Conservation (phyloP, 805 yeast genomes). For the Metschnikowia colocasiae region DNA sequence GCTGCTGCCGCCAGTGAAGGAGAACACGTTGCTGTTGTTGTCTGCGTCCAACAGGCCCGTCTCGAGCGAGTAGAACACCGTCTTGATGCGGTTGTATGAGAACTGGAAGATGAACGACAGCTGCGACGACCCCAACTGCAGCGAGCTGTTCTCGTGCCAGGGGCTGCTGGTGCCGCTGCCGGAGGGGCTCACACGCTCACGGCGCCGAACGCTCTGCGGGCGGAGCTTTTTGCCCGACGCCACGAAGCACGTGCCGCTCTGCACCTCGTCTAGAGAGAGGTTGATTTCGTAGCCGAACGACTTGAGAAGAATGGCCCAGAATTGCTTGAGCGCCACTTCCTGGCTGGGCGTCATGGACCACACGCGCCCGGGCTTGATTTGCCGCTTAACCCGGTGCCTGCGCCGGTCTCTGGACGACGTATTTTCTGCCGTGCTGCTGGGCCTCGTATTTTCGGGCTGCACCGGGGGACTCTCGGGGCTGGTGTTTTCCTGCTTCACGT, state of each 20-base stretch:
- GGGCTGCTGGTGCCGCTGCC: not conserved
- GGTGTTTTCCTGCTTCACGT: too few species aligned
- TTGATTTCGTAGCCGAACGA: conserved; percentile 13
- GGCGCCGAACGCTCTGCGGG: not conserved
- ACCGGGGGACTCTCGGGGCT: too few species aligned
- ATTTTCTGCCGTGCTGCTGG: too few species aligned
- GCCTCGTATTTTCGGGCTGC: too few species aligned
- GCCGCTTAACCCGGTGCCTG: not conserved
- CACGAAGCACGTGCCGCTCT: conserved; percentile 1
- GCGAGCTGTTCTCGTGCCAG: not conserved
- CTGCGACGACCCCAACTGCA: not conserved
- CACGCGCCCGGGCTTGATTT: conserved; percentile 6
- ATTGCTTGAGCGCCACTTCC: conserved; percentile 14
- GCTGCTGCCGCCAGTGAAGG: conserved; percentile 8
- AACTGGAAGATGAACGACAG: conserved; percentile 7
- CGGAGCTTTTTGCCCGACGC: not conserved
- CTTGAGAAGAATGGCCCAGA: conserved; percentile 15
- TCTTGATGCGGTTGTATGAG: conserved; percentile 6
- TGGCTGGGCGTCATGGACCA: conserved; percentile 11
- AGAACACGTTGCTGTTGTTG: conserved; percentile 5
- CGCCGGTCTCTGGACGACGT: too few species aligned
- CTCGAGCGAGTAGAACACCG: conserved; percentile 9
- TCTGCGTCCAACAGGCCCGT: conserved; percentile 6
- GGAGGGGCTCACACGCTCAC: not conserved
- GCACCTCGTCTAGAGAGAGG: conserved; percentile 4